phyloP scores from a whole-genome alignment of 2,329 filamentous ascomycete genomes.

The Monosporascus sp. region DNA sequence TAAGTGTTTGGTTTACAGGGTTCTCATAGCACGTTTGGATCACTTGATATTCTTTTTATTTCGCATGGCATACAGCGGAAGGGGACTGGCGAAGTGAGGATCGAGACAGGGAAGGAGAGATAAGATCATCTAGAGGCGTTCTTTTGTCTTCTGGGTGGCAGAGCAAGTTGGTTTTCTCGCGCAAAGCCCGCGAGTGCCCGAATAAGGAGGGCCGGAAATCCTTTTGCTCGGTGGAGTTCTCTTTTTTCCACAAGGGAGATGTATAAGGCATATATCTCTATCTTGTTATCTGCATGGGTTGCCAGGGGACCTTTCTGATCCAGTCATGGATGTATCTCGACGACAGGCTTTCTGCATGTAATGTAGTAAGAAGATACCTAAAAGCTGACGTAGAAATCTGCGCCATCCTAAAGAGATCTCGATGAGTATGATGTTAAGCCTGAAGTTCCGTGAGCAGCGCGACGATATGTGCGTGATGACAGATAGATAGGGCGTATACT shows the following conservation, averaged over 20 bases:
- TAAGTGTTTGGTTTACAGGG: not conserved
- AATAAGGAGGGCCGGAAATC: not conserved
- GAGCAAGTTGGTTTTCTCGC: not conserved
- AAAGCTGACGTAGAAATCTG: no score
- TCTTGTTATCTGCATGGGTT: slow-evolving; percentile 6
- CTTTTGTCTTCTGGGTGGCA: not conserved
- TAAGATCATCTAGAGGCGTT: not conserved
- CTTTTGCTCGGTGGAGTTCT: not conserved
- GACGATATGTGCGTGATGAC: no score
- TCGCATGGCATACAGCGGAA: not conserved
- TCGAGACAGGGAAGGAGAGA: not conserved
- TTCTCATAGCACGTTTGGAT: not conserved
- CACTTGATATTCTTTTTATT: not conserved
- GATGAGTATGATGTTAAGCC: no score
- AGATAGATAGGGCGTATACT: no score
- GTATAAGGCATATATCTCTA: slow-evolving; percentile 15
- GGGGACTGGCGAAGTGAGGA: not conserved
- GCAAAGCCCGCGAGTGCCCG: not conserved
- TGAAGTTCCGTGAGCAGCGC: no score
- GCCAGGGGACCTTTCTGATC: no score
- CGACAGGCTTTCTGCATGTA: no score
- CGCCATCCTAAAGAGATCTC: no score
- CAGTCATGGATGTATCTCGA: no score
- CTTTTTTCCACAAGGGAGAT: slow-evolving; percentile 2
- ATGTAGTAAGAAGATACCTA: no score